Conservation (phyloP, 306 rosid genomes). For the Lathyrus tuberosus region DNA sequence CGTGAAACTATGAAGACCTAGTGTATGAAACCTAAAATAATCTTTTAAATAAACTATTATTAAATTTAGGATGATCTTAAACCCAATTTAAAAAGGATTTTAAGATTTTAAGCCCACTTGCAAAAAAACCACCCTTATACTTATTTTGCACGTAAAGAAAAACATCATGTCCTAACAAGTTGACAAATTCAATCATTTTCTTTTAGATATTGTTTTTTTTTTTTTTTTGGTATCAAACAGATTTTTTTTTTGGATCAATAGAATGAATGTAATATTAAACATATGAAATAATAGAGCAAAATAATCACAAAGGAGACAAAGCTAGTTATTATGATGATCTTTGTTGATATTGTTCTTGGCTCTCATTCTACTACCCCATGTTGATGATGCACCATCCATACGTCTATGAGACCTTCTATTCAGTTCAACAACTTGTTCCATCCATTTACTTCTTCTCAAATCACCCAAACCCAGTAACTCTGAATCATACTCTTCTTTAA, state of each 20-base stretch:
- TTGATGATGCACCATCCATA: constrained; percentile 33
- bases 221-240: not conserved
- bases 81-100: too few species aligned
- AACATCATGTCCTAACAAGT: not conserved
- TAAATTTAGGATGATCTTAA: too few species aligned
- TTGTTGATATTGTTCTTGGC: constrained; percentile 24
- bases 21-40: too few species aligned
- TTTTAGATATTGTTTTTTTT: not conserved
- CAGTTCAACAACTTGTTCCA: constrained; percentile 56
- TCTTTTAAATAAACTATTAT: too few species aligned
- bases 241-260: not conserved
- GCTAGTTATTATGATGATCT: not conserved
- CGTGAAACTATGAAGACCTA: too few species aligned
- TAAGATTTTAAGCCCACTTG: too few species aligned
- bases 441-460: constrained; percentile 47
- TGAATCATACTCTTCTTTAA: constrained; percentile 54
- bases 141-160: too few species aligned
- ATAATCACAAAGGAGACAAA: not conserved
- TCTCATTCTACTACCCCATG: constrained; percentile 52
- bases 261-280: constrained; percentile 3
- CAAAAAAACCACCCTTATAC: too few species aligned
- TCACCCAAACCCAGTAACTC: constrained; percentile 38
- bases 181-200: not conserved
- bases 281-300: not conserved
- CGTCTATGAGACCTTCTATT: constrained; percentile 48